These are phyloP conservation scores for Gossypium turneri DNA, from an alignment of 345 rosid species.

Conservation along the genomic window DNA sequence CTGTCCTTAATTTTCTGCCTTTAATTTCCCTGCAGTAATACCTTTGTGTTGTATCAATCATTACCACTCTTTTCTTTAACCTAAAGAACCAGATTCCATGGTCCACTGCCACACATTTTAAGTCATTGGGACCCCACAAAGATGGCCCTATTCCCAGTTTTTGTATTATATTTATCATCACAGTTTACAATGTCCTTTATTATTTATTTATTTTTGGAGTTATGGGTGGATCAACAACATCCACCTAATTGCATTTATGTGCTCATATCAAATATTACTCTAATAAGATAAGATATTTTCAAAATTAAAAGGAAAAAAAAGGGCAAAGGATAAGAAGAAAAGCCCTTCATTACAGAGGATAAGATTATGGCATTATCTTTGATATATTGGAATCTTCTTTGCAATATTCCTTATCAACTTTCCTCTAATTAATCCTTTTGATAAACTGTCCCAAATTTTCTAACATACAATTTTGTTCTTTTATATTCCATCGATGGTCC, in stretches of 20 bases:
- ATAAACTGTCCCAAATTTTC: neutral
- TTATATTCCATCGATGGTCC: no score
- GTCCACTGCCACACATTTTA: conserved; percentile 7
- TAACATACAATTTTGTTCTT: neutral
- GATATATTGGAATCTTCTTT: neutral
- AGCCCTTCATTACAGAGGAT: neutral
- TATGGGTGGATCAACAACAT: conserved; percentile 26
- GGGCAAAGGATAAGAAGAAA: neutral
- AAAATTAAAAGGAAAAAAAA: neutral
- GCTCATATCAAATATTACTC: conserved; percentile 5
- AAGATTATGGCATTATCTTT: neutral
- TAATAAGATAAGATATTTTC: conserved; percentile 20
- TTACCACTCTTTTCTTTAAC: conserved; percentile 11
- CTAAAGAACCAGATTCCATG: conserved; percentile 26
- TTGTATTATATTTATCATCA: neutral
- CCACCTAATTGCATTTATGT: conserved; percentile 28
- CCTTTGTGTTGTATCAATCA: conserved; percentile 7
- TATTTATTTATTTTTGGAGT: neutral
- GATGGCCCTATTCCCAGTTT: neutral
- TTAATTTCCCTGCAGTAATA: conserved; percentile 12
- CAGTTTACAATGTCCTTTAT: neutral
- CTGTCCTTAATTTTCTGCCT: neutral
- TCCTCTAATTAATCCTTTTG: neutral
- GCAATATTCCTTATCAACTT: neutral
- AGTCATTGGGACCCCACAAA: neutral